These are phyloP conservation scores for Porphyrellus cyaneotinctus DNA, from an alignment of 768 basidiomycete genomes.

Conservation along the genomic window DNA sequence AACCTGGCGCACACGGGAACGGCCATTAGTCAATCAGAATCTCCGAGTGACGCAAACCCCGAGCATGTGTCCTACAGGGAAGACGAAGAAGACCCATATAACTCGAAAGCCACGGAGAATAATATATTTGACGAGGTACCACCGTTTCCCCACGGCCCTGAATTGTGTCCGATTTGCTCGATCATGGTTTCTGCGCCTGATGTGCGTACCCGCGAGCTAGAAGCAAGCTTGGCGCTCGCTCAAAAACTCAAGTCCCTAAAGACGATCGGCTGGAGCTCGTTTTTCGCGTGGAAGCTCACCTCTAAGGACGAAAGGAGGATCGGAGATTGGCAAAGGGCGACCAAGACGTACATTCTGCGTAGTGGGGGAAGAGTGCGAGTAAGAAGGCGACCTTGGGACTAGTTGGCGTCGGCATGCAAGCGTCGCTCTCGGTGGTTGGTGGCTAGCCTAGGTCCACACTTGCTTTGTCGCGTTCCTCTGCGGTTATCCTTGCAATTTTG, in stretches of 20 bases:
- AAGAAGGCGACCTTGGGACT: constrained; percentile 39
- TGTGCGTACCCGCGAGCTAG: constrained; percentile 43
- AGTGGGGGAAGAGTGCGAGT: constrained; percentile 40
- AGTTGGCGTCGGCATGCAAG: not conserved
- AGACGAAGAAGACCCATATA: constrained; percentile 14
- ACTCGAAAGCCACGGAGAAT: not conserved
- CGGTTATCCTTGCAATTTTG: not conserved
- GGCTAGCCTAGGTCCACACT: too few relatives aligned
- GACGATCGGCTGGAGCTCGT: constrained; percentile 52
- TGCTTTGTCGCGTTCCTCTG: not conserved
- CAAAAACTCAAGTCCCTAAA: constrained; percentile 41
- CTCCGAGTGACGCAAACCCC: not conserved
- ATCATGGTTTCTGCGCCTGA: constrained; percentile 20
- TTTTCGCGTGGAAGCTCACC: constrained; percentile 31
- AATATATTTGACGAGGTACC: constrained; percentile 10
- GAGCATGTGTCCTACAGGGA: constrained; percentile 22
- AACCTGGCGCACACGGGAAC: constrained; percentile 4
- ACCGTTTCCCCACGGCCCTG: constrained; percentile 31
- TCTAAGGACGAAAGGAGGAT: constrained; percentile 15
- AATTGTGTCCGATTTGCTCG: constrained; percentile 37
- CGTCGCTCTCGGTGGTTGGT: not conserved
- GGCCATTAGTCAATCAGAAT: constrained; percentile 25
- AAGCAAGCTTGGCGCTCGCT: constrained; percentile 44
- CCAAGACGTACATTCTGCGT: constrained; percentile 41
- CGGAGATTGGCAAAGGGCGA: constrained; percentile 28